phyloP scores from a whole-genome alignment of 371 early-diverging fungal species.

The Actinomortierella ambigua region DNA sequence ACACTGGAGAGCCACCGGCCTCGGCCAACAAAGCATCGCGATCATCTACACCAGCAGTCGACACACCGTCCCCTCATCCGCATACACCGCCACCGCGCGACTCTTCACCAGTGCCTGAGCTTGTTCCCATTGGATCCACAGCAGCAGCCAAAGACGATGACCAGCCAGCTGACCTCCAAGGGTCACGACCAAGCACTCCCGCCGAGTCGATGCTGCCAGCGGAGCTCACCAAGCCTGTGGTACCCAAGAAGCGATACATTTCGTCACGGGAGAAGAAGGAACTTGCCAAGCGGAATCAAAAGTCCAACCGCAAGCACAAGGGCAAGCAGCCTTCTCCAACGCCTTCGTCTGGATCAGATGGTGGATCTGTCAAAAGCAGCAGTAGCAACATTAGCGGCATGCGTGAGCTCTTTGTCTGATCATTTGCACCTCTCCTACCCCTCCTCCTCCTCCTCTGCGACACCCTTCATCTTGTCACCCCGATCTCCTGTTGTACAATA shows the following conservation, averaged over 20 bases:
- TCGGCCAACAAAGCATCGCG: not conserved
- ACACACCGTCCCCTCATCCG: not conserved
- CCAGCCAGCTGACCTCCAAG: too few species aligned
- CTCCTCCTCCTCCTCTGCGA: too few species aligned
- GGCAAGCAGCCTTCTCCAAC: conserved; percentile 8
- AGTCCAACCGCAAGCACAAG: conserved; percentile 49
- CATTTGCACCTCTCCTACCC: too few species aligned
- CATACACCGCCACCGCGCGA: too few species aligned
- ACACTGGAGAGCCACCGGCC: too few species aligned
- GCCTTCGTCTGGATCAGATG: not conserved
- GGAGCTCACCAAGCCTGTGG: conserved; percentile 26
- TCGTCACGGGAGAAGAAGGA: conserved; percentile 48
- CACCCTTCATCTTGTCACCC: too few species aligned
- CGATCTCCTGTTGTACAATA: too few species aligned
- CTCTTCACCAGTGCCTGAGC: not conserved
- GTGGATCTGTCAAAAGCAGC: not conserved
- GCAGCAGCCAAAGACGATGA: too few species aligned
- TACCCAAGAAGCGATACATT: conserved; percentile 40
- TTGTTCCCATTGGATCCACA: not conserved
- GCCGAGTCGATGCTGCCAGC: not conserved
- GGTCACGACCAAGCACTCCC: not conserved
- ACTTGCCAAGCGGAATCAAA: conserved; percentile 50
- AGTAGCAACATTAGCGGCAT: conserved; percentile 12
- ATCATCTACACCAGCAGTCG: not conserved
- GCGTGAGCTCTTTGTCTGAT: conserved; percentile 41